Evolutionary conservation across 2,329 filamentous ascomycete species (phyloP).

Genomic region (Neonectria coccinea): DNA sequence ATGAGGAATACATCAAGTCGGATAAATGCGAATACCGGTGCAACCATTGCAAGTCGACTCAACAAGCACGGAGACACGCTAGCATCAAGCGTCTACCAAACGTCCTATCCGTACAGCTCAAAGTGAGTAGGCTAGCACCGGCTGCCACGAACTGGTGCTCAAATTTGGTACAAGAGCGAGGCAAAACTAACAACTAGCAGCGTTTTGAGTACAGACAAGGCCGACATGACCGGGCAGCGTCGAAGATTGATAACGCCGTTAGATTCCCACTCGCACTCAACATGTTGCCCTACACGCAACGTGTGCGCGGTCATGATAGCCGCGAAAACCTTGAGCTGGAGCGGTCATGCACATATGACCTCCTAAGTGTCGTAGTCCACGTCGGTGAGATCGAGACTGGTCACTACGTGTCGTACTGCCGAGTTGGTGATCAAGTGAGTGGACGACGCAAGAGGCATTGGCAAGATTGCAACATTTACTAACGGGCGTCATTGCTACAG

Average conservation of each 20-base stretch:
- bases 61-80: constrained; percentile 86
- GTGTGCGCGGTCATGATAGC: constrained; percentile 63
- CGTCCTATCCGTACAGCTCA: constrained; percentile 91
- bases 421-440: constrained; percentile 75
- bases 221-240: constrained; percentile 74
- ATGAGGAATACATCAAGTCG: constrained; percentile 84
- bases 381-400: constrained; percentile 93
- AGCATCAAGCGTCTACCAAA: constrained; percentile 88
- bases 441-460: neutral
- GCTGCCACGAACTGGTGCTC: no score
- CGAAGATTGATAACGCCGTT: constrained; percentile 89
- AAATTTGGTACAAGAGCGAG: neutral
- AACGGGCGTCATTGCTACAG: constrained; percentile 54
- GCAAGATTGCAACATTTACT: constrained; percentile 20
- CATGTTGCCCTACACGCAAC: constrained; percentile 89
- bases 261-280: constrained; percentile 89
- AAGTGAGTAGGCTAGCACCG: constrained; percentile 64
- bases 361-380: constrained; percentile 91
- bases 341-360: constrained; percentile 82
- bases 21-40: constrained; percentile 94
- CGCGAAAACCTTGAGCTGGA: constrained; percentile 68
- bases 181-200: constrained; percentile 49
- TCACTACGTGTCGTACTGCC: constrained; percentile 91
- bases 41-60: constrained; percentile 79
- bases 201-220: constrained; percentile 80